These are phyloP conservation scores for Solanum medicagineum DNA, from an alignment of 257 asterid genomes.

Conservation along the genomic window DNA sequence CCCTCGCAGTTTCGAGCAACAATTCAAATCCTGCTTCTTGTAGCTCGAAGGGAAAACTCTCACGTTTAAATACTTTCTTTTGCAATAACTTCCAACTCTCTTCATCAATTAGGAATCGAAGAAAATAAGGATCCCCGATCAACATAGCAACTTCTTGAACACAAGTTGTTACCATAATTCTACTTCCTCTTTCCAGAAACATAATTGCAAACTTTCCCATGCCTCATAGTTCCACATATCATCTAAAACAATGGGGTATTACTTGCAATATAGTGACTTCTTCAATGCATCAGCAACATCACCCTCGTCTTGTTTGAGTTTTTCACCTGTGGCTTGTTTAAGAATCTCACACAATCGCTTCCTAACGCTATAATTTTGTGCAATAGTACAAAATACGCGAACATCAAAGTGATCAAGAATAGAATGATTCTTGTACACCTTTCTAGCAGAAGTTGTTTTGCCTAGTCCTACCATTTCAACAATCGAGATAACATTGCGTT, in stretches of 20 bases:
- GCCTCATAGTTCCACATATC: background rate
- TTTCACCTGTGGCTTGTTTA: background rate
- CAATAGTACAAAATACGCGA: background rate
- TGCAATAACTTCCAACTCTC: background rate
- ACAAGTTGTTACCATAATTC: background rate
- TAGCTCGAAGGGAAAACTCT: background rate
- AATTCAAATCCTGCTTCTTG: background rate
- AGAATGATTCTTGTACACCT: background rate
- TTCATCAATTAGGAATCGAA: background rate
- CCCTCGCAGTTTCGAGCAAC: background rate
- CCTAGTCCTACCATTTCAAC: conserved; percentile 2
- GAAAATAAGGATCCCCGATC: background rate
- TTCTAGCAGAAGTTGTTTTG: background rate
- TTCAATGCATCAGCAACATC: background rate
- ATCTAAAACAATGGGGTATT: background rate
- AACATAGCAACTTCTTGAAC: background rate
- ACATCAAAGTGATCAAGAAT: background rate
- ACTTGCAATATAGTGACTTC: background rate
- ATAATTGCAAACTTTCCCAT: background rate
- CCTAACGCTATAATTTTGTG: background rate
- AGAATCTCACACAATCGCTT: background rate
- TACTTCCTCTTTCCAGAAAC: background rate
- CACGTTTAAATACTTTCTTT: background rate
- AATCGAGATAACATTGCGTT: background rate
- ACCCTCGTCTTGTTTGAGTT: background rate